Evolutionary conservation across 2,329 filamentous ascomycete genomes (phyloP), one percentile per base, ranked within the genome.

Genomic region (Monilinia aucupariae): DNA sequence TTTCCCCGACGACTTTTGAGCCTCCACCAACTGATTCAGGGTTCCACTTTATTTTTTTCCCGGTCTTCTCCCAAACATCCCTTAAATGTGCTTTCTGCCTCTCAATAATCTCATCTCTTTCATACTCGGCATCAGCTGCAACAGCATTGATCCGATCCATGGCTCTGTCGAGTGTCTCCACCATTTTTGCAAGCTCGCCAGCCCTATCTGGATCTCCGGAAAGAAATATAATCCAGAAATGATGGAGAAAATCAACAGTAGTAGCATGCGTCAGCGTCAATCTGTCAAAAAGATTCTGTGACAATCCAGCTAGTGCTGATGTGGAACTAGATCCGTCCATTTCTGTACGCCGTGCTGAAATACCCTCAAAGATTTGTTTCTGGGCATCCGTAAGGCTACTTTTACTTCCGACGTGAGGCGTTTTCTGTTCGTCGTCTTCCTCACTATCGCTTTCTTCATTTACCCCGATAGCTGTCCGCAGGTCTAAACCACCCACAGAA

Each of bases 211-310:
- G 78, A 72, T 97, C 91, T 17, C 92, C 93, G 0, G 92, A 97
- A 32, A 96, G 81, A 72, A 96, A 99, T 0, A 92, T 86, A 41
- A 85, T 83, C 93, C 93, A 99, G 78, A 99, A 99, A 75, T 97
- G 96, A 70, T 93, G 90, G n/a, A 99, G 79, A 71, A 97, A 99
- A 73, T 99, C 94, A 45, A 90, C 88, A 0, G 91, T 96, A 0
- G 94, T 99, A 60, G 92, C 92, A 74, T 97, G 92, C 0, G 93
- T 96, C 62, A 89, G 80, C 15, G 79, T 81, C n/a, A 90, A 72
- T 22, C 82, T 82, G 68, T 89, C 85, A 67, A 85, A 86, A 1
- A 85, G 77, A 3, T 75, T 70, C 10, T 76, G 67, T 1, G 81
- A 78, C 20, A 84, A 74, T 4, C 80, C 81, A 39, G 75, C 68